These are phyloP conservation scores for Fusarium guadeloupense DNA, from an alignment of 2,329 filamentous ascomycete genomes.

Conservation along the genomic window DNA sequence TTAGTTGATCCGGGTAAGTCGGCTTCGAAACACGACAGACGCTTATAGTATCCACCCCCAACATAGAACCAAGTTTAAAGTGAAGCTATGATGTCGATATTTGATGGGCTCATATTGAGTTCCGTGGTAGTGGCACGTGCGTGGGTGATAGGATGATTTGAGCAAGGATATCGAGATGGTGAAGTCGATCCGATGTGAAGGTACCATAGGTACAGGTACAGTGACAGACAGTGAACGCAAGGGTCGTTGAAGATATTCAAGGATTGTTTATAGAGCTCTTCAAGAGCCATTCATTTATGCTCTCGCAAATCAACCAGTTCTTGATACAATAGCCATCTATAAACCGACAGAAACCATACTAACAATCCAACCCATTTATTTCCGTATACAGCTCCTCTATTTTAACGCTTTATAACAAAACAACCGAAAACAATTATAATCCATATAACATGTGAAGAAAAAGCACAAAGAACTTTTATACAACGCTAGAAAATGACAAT, in stretches of 20 bases:
- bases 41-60: conserved; percentile 5
- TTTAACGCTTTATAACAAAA: conserved; percentile 3
- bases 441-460: not conserved
- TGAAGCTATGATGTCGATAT: conserved; percentile 20
- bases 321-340: not conserved
- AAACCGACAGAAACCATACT: not conserved
- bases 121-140: conserved; percentile 13
- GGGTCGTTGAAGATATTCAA: no score
- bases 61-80: conserved; percentile 7
- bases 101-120: conserved; percentile 2
- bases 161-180: not conserved
- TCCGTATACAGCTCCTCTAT: not conserved
- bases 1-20: conserved; percentile 20
- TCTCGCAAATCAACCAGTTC: not conserved
- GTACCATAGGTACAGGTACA: no score
- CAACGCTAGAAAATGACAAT: not conserved
- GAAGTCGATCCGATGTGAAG: not conserved
- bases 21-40: not conserved
- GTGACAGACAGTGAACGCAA: no score
- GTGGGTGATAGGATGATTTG: conserved; percentile 5
- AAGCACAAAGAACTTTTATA: conserved; percentile 10
- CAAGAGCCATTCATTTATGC: conserved; percentile 11
- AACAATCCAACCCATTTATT: not conserved
- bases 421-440: not conserved
- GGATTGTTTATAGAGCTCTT: not conserved